These are phyloP conservation scores for Cicer judaicum DNA, from an alignment of 306 rosid species.

Conservation along the genomic window DNA sequence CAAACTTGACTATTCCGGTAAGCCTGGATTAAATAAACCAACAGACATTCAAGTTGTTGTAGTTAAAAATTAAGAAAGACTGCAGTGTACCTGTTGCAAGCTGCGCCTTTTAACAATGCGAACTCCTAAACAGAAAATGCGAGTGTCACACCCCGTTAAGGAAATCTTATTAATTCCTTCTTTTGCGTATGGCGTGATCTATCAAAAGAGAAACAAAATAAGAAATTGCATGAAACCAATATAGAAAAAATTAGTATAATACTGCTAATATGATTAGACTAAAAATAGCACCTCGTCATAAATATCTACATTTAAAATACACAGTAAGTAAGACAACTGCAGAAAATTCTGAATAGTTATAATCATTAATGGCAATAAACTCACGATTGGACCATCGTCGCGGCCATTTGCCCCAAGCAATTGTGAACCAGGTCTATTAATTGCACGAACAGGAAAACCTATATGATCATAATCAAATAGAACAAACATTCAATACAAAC, in stretches of 20 bases:
- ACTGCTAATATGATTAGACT: background rate
- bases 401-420: constrained; percentile 96
- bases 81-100: constrained; percentile 75
- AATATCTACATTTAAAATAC: constrained; percentile 28
- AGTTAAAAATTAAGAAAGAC: constrained; percentile 14
- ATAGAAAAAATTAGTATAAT: constrained; percentile 21
- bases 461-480: constrained; percentile 32
- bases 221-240: constrained; percentile 32
- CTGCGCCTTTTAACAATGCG: constrained; percentile 83
- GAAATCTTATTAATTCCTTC: constrained; percentile 88
- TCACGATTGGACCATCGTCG: constrained; percentile 92
- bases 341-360: constrained; percentile 3
- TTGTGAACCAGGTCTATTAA: constrained; percentile 90
- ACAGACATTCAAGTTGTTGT: constrained; percentile 11
- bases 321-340: background rate
- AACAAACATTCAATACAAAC: constrained; percentile 17
- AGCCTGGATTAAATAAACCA: constrained; percentile 21
- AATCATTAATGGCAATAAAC: constrained; percentile 48
- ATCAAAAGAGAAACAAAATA: constrained; percentile 49
- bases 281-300: constrained; percentile 19
- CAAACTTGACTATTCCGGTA: constrained; percentile 16
- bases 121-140: constrained; percentile 89
- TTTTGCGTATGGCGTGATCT: constrained; percentile 80
- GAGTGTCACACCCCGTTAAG: constrained; percentile 85
- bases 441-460: constrained; percentile 90